Evolutionary conservation across 73 alveolate species (phyloP).

Genomic region (Paramecium tetraurelia): DNA sequence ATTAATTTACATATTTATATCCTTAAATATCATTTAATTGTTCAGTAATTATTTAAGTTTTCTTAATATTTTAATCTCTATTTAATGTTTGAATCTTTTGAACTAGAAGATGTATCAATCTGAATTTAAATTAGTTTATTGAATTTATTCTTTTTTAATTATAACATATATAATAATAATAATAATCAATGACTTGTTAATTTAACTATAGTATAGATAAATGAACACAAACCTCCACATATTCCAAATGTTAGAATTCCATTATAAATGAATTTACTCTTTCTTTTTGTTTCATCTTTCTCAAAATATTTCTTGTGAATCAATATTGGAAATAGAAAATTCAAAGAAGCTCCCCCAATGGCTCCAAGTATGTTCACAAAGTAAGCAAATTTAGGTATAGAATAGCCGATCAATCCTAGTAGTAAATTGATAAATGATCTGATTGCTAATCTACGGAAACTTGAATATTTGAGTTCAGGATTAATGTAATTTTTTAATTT

Average conservation of each 20-base stretch:
- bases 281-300: neutral
- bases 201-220: neutral
- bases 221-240: conserved; percentile 38
- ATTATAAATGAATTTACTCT: neutral
- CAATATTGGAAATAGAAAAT: neutral
- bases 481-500: neutral
- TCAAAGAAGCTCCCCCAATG: conserved; percentile 30
- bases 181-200: neutral
- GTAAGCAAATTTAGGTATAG: conserved; percentile 27
- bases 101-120: no score
- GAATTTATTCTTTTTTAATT: neutral
- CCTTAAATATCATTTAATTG: no score
- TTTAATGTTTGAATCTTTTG: no score
- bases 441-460: conserved; percentile 4
- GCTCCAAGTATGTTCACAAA: conserved; percentile 21
- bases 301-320: conserved; percentile 6
- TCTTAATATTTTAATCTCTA: no score
- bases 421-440: neutral
- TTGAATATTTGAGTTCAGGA: conserved; percentile 32
- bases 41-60: no score
- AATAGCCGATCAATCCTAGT: neutral
- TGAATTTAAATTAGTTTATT: no score
- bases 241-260: conserved; percentile 10
- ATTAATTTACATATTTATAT: no score
- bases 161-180: neutral